Evolutionary conservation across 2,329 filamentous ascomycete genomes (phyloP), one percentile per base, ranked within the genome.

Genomic region (Septoria linicola): DNA sequence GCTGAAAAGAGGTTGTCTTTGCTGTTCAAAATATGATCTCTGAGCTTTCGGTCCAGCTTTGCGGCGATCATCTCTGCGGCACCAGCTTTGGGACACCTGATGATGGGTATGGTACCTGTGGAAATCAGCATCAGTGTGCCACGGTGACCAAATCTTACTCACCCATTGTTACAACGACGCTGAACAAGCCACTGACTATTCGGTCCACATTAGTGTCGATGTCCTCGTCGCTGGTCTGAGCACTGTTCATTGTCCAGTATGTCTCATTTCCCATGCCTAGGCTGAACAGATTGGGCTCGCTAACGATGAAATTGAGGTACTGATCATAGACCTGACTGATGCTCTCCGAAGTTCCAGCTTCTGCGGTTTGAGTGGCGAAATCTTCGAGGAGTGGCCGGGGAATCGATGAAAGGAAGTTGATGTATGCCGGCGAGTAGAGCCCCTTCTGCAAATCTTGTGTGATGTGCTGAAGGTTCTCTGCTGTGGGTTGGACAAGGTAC

Each of bases 91-190:
- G 93, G 91, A 66, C 89, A 96, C 60, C 93, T 80, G 64, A 99
- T 97, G 61, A 99, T 90, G 5, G 93, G 93, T 61, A 99, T 96
- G 2, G 91, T 84, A 54, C 87, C 87, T 90, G 59, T 10, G 4
- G 11, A 44, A 53, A 58, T 71, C 54, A 72, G 67, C 41, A 13
- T 8, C 2, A 20, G 17, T 17, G 13, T 10, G 10, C 16, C 2
- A 5, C 20, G 16, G 17, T 21, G 36, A 21, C 16, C 13, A 16
- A 13, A n/a, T 8, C 13, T n/a, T 14, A 59, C 77, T 52, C 77
- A 86, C 90, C 92, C 89, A 96, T 96, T 4, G 93, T 99, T n/a
- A 95, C 93, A 53, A 93, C 86, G 41, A 99, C 93, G 58, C 91
- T 96, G 73, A 97, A 99, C n/a, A 99, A 76, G 0, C 93, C 93